Evolutionary conservation across 2,329 filamentous ascomycete species (phyloP).

Genomic region (Bipolaris sorokiniana): DNA sequence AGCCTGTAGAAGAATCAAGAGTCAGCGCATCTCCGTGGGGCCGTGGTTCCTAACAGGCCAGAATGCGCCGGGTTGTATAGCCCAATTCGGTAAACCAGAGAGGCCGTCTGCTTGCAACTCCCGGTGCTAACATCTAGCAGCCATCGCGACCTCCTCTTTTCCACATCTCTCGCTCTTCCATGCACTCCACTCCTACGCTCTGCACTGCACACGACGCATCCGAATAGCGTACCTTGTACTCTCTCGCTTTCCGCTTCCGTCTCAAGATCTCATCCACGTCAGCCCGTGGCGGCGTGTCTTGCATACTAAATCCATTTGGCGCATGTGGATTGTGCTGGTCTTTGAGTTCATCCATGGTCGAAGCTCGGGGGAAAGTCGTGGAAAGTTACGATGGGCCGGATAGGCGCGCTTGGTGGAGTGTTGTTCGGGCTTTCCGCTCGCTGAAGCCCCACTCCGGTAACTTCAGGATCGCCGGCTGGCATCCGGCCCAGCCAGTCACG

Average conservation of each 20-base stretch:
- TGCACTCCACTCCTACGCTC: not conserved
- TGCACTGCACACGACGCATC: slow-evolving; percentile 1
- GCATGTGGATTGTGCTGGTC: slow-evolving; percentile 34
- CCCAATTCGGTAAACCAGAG: slow-evolving; percentile 24
- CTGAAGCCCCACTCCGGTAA: slow-evolving; percentile 21
- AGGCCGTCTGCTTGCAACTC: slow-evolving; percentile 1
- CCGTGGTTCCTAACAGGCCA: slow-evolving; percentile 9
- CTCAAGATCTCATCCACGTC: slow-evolving; percentile 59
- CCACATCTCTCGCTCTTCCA: not conserved
- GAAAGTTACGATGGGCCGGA: slow-evolving; percentile 26
- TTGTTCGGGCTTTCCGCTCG: slow-evolving; percentile 20
- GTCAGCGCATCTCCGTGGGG: slow-evolving; percentile 31
- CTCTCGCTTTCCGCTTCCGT: slow-evolving; percentile 58
- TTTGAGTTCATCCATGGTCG: slow-evolving; percentile 40
- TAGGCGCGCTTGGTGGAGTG: slow-evolving; percentile 23
- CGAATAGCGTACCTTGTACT: slow-evolving; percentile 54
- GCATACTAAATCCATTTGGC: slow-evolving; percentile 28
- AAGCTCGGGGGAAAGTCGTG: slow-evolving; percentile 24
- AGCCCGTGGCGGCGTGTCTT: slow-evolving; percentile 50
- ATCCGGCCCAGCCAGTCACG: slow-evolving; percentile 17
- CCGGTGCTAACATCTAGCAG: not conserved
- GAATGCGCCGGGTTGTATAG: slow-evolving; percentile 23
- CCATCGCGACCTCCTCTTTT: slow-evolving; percentile 3
- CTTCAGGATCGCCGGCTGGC: slow-evolving; percentile 9
- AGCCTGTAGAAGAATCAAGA: slow-evolving; percentile 35